These are phyloP conservation scores for Aspergillus chevalieri DNA, from an alignment of 2,329 filamentous ascomycete species.

Conservation along the genomic window DNA sequence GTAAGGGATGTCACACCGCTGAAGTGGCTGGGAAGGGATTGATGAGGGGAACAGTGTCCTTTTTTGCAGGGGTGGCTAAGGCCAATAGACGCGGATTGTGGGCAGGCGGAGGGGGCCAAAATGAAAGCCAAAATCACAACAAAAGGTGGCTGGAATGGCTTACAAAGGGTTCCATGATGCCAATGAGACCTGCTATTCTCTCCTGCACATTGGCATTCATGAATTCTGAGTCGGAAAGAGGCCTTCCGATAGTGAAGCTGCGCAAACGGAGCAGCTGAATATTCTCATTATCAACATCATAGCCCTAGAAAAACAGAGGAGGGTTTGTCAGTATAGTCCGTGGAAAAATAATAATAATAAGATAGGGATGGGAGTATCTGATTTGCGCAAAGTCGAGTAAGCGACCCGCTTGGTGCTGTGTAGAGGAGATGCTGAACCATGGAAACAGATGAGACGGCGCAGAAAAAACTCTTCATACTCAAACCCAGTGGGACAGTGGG, in stretches of 20 bases:
- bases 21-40: slow-evolving; percentile 12
- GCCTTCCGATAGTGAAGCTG: slow-evolving; percentile 67
- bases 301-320: slow-evolving; percentile 53
- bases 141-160: slow-evolving; percentile 39
- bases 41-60: slow-evolving; percentile 8
- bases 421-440: slow-evolving; percentile 30
- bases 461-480: slow-evolving; percentile 17
- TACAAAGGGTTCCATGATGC: slow-evolving; percentile 71
- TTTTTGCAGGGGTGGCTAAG: slow-evolving; percentile 13
- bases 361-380: background rate
- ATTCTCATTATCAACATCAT: slow-evolving; percentile 65
- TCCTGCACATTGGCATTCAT: slow-evolving; percentile 57
- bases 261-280: slow-evolving; percentile 74
- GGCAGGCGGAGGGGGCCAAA: slow-evolving; percentile 15
- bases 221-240: slow-evolving; percentile 61
- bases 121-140: slow-evolving; percentile 15
- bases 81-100: slow-evolving; percentile 19
- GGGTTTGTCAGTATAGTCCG: slow-evolving; percentile 13
- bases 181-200: slow-evolving; percentile 59
- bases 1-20: slow-evolving; percentile 16
- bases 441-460: slow-evolving; percentile 32
- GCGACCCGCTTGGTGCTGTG: slow-evolving; percentile 9
- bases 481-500: slow-evolving; percentile 11
- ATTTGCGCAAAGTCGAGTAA: slow-evolving; percentile 8
- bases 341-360: background rate